These are phyloP conservation scores for Nyssa sinensis DNA, from an alignment of 148 eudicot genomes.

Conservation along the genomic window DNA sequence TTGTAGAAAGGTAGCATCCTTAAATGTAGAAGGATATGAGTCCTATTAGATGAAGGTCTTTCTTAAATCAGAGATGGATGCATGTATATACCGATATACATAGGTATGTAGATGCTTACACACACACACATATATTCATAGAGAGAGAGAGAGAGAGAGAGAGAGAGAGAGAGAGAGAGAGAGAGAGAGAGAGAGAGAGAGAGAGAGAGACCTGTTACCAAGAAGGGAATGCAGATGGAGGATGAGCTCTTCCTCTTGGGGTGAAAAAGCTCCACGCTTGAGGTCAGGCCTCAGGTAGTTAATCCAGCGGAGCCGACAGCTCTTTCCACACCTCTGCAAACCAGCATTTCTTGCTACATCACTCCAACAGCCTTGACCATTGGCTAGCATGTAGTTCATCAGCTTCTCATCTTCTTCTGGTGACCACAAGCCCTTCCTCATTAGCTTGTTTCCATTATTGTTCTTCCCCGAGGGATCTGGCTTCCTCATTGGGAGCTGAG, in stretches of 20 bases:
- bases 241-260: conserved; percentile 63
- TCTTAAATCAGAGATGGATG: too few relatives aligned
- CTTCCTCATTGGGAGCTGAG: conserved; percentile 45
- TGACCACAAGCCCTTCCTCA: conserved; percentile 67
- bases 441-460: conserved; percentile 28
- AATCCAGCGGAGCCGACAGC: conserved; percentile 66
- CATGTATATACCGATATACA: neutral
- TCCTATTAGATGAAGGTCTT: too few relatives aligned
- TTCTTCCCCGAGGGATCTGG: conserved; percentile 37
- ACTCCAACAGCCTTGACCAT: conserved; percentile 65
- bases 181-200: conserved; percentile 16
- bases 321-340: conserved; percentile 58
- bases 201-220: conserved; percentile 35
- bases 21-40: too few relatives aligned
- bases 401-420: conserved; percentile 72
- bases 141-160: conserved; percentile 15
- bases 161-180: conserved; percentile 16
- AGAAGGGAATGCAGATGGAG: conserved; percentile 59
- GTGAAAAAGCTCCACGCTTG: conserved; percentile 61
- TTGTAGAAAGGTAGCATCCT: too few relatives aligned
- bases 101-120: neutral
- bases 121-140: neutral
- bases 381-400: conserved; percentile 54
- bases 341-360: conserved; percentile 73
- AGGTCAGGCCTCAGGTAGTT: conserved; percentile 65